Percentiles rank a stretch among this genome's conserved stretches.
phyloP scores from a whole-genome alignment of 495 filamentous ascomycete species.

The Aspergillus ostianus region DNA sequence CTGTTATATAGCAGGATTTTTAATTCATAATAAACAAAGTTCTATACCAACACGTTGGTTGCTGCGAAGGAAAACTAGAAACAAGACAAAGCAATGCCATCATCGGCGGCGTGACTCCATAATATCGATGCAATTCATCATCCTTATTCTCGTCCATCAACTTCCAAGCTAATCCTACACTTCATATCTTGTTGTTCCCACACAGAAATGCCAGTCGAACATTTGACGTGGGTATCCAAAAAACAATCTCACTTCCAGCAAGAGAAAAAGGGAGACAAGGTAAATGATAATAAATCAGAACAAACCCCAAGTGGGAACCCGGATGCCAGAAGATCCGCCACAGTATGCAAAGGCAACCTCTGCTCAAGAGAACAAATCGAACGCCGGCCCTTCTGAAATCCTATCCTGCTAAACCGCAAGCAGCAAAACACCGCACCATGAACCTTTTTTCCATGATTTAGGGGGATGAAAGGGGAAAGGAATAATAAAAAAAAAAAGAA shows the following conservation, averaged over 20 bases:
- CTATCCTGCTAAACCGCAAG: constrained; percentile 38
- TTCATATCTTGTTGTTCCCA: constrained; percentile 20
- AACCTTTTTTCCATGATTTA: constrained; percentile 35
- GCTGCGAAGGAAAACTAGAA: not conserved
- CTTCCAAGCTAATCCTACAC: constrained; percentile 39
- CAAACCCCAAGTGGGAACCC: constrained; percentile 18
- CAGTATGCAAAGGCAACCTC: constrained; percentile 23
- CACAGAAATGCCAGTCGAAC: constrained; percentile 21
- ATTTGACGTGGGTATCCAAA: constrained; percentile 36
- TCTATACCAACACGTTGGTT: constrained; percentile 7
- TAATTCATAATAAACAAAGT: constrained; percentile 56
- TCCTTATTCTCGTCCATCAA: constrained; percentile 18
- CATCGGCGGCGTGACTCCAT: constrained; percentile 19
- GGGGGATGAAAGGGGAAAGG: constrained; percentile 10
- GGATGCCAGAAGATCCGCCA: constrained; percentile 22
- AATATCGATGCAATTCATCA: constrained; percentile 15
- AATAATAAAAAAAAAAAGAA: constrained; percentile 13
- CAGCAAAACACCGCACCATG: constrained; percentile 43
- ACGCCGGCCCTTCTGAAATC: constrained; percentile 36
- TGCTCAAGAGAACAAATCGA: constrained; percentile 26
- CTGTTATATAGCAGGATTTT: constrained; percentile 95
- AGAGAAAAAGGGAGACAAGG: constrained; percentile 9
- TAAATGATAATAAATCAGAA: constrained; percentile 19
- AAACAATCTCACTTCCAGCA: constrained; percentile 11
- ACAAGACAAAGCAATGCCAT: not conserved